Evolutionary conservation across 305 asterid species (phyloP), one percentile per base, ranked within the genome.

Genomic region (Fraxinus baroniana): DNA sequence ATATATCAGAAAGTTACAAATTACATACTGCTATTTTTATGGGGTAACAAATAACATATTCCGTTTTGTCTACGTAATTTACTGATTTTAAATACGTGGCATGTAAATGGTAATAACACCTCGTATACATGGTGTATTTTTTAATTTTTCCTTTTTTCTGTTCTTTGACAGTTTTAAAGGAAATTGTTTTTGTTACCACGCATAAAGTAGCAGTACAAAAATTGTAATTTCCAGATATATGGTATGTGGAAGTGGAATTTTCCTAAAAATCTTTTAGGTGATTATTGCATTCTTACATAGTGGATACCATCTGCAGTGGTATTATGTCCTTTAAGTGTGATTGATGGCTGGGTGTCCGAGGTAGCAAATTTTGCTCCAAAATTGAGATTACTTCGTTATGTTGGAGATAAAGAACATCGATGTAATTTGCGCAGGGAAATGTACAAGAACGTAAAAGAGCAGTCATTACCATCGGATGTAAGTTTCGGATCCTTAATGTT

Each of bases 251-350:
- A 17, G 22, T 71, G 76, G 24, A 33, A 71, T 17, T 71, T 24
- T 35, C 39, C 35, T 39, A 72, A 1, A 72, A 74, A 26, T 77
- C 80, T 62, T 70, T 78, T 49, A 32, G 76, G 30, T 39, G 81
- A 72, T 64, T 64, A 79, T 82, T 37, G 70, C 26, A 32, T 32
- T 82, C 80, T 81, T 70, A 83, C 10, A 24, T 77, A 71, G 76
- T 79, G 20, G 64, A 76, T 79, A 41, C 80, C 66, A 78, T 85
- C 35, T 90, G 90, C 97, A 94, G 99, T 95, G 93, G 94, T 95
- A 82, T 83, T 95, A 83, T 95, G 99, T 80, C 99, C 98, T 78
- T 93, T 94, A 6, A 95, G 99, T 62, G 98, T 93, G 89, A 92
- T 90, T 44, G 97, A 93, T 86, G 93, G 94, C 79, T 96, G 99